Percentiles rank a stretch among this genome's conserved stretches.
phyloP scores from a whole-genome alignment of 78 protist genomes.

The Polysphondylium violaceum region DNA sequence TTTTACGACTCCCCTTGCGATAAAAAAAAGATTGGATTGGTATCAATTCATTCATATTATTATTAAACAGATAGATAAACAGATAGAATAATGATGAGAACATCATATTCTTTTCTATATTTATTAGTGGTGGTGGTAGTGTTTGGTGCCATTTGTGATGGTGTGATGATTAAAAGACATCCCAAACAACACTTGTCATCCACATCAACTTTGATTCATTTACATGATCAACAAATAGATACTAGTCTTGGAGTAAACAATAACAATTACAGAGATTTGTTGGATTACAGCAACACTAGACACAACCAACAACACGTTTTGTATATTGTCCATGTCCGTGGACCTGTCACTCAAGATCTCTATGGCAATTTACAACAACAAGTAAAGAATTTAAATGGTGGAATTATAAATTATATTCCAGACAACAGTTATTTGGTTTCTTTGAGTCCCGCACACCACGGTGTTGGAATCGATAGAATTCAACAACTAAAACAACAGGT shows the following conservation, averaged over 20 bases:
- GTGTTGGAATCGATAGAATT: background rate
- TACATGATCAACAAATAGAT: constrained; percentile 5
- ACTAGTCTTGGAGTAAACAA: background rate
- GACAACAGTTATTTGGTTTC: constrained; percentile 12
- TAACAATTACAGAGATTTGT: background rate
- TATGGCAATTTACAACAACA: background rate
- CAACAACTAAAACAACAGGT: background rate
- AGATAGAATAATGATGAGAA: too few species aligned
- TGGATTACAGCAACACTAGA: background rate
- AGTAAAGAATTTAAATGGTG: background rate
- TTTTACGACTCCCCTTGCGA: too few species aligned
- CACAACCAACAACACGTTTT: background rate
- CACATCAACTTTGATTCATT: constrained; percentile 18
- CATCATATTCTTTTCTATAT: too few species aligned
- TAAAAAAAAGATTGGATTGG: too few species aligned
- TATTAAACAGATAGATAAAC: too few species aligned
- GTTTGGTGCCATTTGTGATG: too few species aligned
- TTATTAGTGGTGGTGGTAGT: too few species aligned
- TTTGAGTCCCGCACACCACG: background rate
- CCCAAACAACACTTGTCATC: too few species aligned
- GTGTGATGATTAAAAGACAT: too few species aligned
- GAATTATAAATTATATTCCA: constrained; percentile 30
- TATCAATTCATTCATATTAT: too few species aligned
- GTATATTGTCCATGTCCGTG: background rate
- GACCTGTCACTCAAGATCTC: background rate